Base-by-base conservation (phyloP, 805 yeast species). In the Ogataea philodendri region DNA sequence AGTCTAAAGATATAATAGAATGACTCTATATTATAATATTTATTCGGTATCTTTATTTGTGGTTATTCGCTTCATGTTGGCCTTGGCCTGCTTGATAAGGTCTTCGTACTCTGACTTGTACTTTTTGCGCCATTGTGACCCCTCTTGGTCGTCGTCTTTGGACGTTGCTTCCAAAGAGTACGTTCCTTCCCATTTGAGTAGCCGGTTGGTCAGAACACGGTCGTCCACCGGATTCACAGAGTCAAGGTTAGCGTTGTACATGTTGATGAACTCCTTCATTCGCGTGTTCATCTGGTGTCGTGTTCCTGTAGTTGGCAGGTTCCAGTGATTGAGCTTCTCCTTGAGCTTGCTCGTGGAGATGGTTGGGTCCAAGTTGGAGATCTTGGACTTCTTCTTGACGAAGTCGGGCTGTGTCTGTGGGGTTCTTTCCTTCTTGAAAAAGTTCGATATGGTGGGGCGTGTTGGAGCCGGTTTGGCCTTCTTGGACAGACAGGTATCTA, bases 191-290 rank as follows among this genome's bases (percentile, higher is more conserved):
- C 94, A 84, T 49, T 77, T 76, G 15, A 61, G 55, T 23, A 89
- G 65, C 33, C 71, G 72, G 35, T 70, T 74, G 30, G 74, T 65
- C 31, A 89, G 57, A 5, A 74, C 72, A 23, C 65, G 60, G 15
- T 76, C 78, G 16, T 74, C 59, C 4, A 73, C 74, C 0, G 95
- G 96, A 19, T 66, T 68, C 22, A 72, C 63, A 5, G 88, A 72
- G 52, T 87, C 96, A 26, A 79, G 70, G 51, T 87, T 87, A 9
- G 95, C 80, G 53, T 89, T 89, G 78, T 81, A 83, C 8, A 87
- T 53, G 20, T 79, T 75, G 37, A 82, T 76, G 63, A 78, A 89
- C 46, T 88, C 90, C 43, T 76, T 80, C 53, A 84, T 84, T 25
- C 97, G 62, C 13, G 72, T 60, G 42, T 84, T 89, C 48, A 88